Percentiles rank a stretch among this genome's conserved stretches.
Evolutionary conservation across 192 early-diverging fungal species (phyloP).

Genomic region (Coemansia sp.): DNA sequence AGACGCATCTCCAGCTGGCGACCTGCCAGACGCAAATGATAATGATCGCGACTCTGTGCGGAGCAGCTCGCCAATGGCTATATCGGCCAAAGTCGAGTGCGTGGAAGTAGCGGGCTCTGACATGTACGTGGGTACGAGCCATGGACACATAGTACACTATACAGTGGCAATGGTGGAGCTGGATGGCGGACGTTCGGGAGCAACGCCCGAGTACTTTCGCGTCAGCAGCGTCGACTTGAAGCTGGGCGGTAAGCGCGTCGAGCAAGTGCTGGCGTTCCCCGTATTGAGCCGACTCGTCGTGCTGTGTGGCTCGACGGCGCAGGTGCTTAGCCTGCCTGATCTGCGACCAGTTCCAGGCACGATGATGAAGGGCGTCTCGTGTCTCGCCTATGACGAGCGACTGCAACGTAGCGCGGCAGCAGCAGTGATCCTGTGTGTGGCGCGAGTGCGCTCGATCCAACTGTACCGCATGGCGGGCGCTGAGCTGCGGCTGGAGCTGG

Average conservation of each 20-base stretch:
- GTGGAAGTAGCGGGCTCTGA: conserved; percentile 34
- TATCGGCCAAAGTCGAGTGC: conserved; percentile 33
- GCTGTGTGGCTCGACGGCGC: conserved; percentile 41
- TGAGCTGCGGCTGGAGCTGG: conserved; percentile 46
- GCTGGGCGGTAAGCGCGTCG: conserved; percentile 41
- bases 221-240: conserved; percentile 32
- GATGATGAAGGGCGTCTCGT: conserved; percentile 46
- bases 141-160: conserved; percentile 47
- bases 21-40: neutral
- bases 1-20: neutral
- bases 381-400: conserved; percentile 47
- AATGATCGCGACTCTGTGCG: conserved; percentile 10
- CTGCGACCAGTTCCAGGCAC: conserved; percentile 23
- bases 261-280: conserved; percentile 51
- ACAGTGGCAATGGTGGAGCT: conserved; percentile 21
- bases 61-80: neutral
- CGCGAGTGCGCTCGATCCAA: conserved; percentile 40
- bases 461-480: conserved; percentile 31
- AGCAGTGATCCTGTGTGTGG: conserved; percentile 39
- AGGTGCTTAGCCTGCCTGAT: conserved; percentile 31
- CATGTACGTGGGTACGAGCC: conserved; percentile 48
- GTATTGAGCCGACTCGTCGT: conserved; percentile 33
- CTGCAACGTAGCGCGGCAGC: conserved; percentile 10
- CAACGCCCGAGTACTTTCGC: conserved; percentile 3
- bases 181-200: neutral